These are phyloP conservation scores for Jaapia argillacea DNA, from an alignment of 768 basidiomycete genomes.

Conservation along the genomic window DNA sequence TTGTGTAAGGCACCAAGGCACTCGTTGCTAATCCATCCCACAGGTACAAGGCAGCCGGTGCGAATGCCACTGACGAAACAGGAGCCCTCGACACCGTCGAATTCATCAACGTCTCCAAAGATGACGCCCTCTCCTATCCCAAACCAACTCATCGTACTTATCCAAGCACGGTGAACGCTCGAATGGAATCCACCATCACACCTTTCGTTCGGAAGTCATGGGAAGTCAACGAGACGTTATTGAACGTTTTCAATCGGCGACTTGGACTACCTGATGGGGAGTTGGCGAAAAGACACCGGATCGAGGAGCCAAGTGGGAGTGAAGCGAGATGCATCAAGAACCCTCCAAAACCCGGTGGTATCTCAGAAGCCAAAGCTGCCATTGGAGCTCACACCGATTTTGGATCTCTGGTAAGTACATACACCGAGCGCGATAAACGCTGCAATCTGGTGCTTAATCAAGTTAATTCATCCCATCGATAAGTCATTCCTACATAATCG, in stretches of 20 bases:
- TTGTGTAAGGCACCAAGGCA: too few relatives aligned
- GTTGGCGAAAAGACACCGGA: conserved; percentile 16
- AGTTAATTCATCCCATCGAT: neutral
- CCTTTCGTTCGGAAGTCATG: conserved; percentile 15
- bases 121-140: conserved; percentile 22
- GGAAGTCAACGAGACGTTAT: conserved; percentile 16
- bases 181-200: conserved; percentile 10
- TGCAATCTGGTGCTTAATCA: neutral
- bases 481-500: conserved; percentile 59
- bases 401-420: conserved; percentile 16
- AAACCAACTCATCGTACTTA: conserved; percentile 16
- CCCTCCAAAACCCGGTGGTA: conserved; percentile 13
- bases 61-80: conserved; percentile 19
- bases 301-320: conserved; percentile 19
- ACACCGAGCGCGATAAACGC: neutral
- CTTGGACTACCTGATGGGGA: conserved; percentile 23
- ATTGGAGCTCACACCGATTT: conserved; percentile 28
- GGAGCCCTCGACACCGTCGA: conserved; percentile 20
- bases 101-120: conserved; percentile 23
- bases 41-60: conserved; percentile 45
- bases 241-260: conserved; percentile 19
- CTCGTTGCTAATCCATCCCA: too few relatives aligned
- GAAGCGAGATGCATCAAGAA: conserved; percentile 24
- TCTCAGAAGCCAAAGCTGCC: conserved; percentile 17
- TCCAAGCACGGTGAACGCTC: conserved; percentile 12